These are phyloP conservation scores for Lonicera japonica DNA, from an alignment of 129 eudicot species.

Conservation along the genomic window DNA sequence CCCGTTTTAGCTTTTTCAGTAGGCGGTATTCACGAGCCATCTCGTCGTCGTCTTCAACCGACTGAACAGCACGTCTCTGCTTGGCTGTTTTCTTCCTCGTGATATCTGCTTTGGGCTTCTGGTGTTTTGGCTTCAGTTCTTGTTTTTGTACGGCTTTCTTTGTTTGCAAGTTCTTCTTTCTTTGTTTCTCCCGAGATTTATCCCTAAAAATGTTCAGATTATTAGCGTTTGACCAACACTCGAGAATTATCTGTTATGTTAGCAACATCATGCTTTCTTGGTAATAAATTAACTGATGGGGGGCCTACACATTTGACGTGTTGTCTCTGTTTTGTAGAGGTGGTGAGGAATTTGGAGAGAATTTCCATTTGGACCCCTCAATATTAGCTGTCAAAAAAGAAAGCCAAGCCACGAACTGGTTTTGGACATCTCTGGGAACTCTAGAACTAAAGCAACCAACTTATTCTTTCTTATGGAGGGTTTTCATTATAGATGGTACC, in stretches of 20 bases:
- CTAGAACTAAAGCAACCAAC: no score
- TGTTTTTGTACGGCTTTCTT: constrained; percentile 42
- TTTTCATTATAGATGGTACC: no score
- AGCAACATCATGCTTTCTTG: background rate
- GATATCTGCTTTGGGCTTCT: constrained; percentile 39
- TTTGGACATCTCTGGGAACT: no score
- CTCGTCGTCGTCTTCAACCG: constrained; percentile 83
- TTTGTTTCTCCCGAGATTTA: constrained; percentile 82
- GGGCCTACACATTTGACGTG: no score
- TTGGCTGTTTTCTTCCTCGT: constrained; percentile 81
- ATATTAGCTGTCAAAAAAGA: no score
- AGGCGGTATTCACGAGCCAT: constrained; percentile 67
- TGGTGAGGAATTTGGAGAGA: no score
- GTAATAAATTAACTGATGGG: no score
- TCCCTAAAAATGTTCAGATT: constrained; percentile 39
- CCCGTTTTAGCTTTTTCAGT: constrained; percentile 76
- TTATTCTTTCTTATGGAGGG: no score
- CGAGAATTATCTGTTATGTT: background rate
- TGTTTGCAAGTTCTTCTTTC: constrained; percentile 67
- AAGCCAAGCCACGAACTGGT: no score
- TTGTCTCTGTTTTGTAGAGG: no score
- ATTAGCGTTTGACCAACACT: background rate
- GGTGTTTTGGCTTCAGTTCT: constrained; percentile 27
- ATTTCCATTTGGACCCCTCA: no score
- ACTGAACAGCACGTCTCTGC: constrained; percentile 78